Evolutionary conservation across 176 grass and related monocot species (phyloP), one percentile per base, ranked within the genome.

Genomic region (Carex myosuroides): DNA sequence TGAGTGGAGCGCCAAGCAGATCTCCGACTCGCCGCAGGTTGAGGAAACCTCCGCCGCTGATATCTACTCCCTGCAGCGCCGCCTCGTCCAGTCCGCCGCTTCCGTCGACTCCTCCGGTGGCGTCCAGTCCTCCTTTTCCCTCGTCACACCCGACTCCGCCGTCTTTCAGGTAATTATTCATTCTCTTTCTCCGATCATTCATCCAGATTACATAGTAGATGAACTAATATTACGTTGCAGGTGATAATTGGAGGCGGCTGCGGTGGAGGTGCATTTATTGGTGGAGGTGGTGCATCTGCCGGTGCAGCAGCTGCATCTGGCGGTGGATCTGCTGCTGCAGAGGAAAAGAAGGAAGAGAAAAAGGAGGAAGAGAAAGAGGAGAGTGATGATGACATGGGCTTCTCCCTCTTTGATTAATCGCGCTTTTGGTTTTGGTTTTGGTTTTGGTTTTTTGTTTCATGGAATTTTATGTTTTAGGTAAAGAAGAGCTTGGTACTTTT

Each of bases 341-440:
- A 88, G 32, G 88, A 90, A 67, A 79, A 91, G 70, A 87, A 83
- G 8, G 94, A 91, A 73, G 94, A 94, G 86, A 87, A 97, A 83
- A 96, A 97, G 90, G 86, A 92, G 85, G 90, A 92, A 67, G 94
- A 91, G 87, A 94, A 97, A 75, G 94, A 97, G 84, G 94, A 97
- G 65, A 97, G 92, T 12, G 94, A 97, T 0, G 92, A 97, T 0
- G 94, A 97, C 75, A 87, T 97, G 79, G 94, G 94, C 17, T 97
- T 97, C 90, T 97, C 94, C 30, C 94, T 97, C 76, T 97, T 97
- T 0, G 94, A 97, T 29, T 97, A 97, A 39, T 39, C 37, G 5
- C 37, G 37, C 5, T 39, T 39, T 39, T 39, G 37, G 22, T 64
- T 64, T 64, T 30, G n/a, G n/a, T n/a, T n/a, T n/a, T n/a, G n/a